A percentile compares a stretch with the other conserved stretches of the same genome.
phyloP scores from a whole-genome alignment of 345 rosid species.

The Salix dunnii region DNA sequence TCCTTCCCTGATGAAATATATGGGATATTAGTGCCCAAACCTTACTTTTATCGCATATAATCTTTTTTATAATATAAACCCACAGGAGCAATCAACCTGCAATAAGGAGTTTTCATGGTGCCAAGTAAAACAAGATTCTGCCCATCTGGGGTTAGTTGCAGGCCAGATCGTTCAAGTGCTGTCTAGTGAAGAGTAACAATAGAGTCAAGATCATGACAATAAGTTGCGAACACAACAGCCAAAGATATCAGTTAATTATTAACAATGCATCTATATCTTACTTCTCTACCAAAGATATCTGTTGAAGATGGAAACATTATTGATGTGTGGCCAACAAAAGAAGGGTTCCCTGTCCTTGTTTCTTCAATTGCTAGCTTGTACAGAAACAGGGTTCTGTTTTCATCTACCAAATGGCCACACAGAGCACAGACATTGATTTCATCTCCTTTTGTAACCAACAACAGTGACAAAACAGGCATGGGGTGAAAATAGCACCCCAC shows the following conservation, averaged over 20 bases:
- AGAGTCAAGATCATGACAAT: conserved; percentile 9
- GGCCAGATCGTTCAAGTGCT: conserved; percentile 48
- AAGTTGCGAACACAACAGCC: background rate
- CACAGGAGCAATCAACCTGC: conserved; percentile 57
- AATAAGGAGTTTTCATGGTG: conserved; percentile 60
- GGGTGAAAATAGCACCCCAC: conserved; percentile 83
- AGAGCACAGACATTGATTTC: conserved; percentile 56
- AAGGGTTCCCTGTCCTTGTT: conserved; percentile 60
- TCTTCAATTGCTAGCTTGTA: conserved; percentile 55
- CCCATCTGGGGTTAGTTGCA: conserved; percentile 72
- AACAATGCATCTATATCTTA: conserved; percentile 19
- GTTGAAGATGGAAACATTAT: conserved; percentile 43
- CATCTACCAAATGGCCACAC: conserved; percentile 49
- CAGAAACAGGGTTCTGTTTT: conserved; percentile 48
- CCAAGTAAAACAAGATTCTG: conserved; percentile 57
- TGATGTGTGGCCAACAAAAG: conserved; percentile 60
- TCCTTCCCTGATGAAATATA: conserved; percentile 50
- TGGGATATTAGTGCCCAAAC: conserved; percentile 12
- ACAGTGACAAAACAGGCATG: conserved; percentile 51
- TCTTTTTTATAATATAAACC: conserved; percentile 5
- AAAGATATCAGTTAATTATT: conserved; percentile 6
- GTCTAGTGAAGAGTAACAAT: conserved; percentile 38
- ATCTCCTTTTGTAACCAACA: conserved; percentile 44
- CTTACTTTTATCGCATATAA: background rate
- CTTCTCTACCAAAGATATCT: conserved; percentile 42